These are phyloP conservation scores for Stephania yunnanensis DNA, from an alignment of 164 flowering plant species.

Conservation along the genomic window DNA sequence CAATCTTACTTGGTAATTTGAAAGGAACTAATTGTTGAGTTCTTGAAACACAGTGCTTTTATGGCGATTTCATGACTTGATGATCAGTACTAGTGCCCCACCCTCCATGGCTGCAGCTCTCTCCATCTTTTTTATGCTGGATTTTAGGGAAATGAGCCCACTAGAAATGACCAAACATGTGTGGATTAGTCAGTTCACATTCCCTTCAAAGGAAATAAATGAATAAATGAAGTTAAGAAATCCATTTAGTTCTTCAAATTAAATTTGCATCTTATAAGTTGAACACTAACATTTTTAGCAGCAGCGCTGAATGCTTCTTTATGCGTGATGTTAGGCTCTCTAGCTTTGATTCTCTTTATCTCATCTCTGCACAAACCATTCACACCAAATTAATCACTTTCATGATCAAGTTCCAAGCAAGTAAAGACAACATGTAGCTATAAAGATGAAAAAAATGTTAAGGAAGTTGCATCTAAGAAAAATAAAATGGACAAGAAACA, in stretches of 20 bases:
- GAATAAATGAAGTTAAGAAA: background rate
- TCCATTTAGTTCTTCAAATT: background rate
- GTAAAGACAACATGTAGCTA: background rate
- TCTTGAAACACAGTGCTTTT: background rate
- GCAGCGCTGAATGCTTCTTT: conserved; percentile 92
- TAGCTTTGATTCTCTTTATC: conserved; percentile 76
- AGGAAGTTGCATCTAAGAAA: no score
- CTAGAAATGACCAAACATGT: conserved; percentile 34
- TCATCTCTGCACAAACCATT: conserved; percentile 54
- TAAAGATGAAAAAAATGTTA: conserved; percentile 2
- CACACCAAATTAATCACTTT: background rate
- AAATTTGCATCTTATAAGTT: background rate
- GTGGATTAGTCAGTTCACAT: conserved; percentile 9
- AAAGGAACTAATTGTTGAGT: no score
- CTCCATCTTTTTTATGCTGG: conserved; percentile 41
- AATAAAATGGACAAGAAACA: background rate
- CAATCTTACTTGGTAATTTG: no score
- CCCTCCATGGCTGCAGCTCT: conserved; percentile 34
- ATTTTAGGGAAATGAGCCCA: conserved; percentile 78
- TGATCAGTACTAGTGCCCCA: conserved; percentile 14
- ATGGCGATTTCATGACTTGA: conserved; percentile 28
- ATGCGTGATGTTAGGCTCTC: conserved; percentile 72
- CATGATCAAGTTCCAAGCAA: background rate
- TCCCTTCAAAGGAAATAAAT: background rate
- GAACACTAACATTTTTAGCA: conserved; percentile 72